phyloP scores from a whole-genome alignment of 805 yeast species.

The Candida boidinii region DNA sequence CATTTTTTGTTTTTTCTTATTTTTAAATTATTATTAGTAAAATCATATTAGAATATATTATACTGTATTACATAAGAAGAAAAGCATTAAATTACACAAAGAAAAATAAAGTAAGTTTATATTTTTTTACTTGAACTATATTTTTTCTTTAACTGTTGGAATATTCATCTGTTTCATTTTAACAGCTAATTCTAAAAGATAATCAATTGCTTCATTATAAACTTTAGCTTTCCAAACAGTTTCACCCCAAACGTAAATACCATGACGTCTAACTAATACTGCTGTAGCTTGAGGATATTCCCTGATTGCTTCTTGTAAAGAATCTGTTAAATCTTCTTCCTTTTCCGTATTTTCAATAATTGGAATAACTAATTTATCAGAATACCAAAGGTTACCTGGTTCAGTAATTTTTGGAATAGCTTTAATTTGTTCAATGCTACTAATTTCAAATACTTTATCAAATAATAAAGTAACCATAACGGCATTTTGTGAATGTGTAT shows the following conservation, averaged over 20 bases:
- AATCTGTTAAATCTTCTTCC: conserved; percentile 73
- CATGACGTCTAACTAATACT: conserved; percentile 86
- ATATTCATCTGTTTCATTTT: conserved; percentile 71
- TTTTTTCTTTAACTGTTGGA: conserved; percentile 30
- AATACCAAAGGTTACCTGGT: conserved; percentile 62
- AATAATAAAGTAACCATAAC: conserved; percentile 70
- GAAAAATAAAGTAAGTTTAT: conserved; percentile 4
- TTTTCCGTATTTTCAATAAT: conserved; percentile 86
- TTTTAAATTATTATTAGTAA: not conserved
- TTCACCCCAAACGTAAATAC: conserved; percentile 96
- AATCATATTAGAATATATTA: not conserved
- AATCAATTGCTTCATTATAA: conserved; percentile 88
- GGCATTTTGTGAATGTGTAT: conserved; percentile 87
- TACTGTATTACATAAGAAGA: not conserved
- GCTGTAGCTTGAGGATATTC: conserved; percentile 76
- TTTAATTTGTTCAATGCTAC: conserved; percentile 85
- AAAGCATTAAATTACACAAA: not conserved
- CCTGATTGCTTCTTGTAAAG: conserved; percentile 54
- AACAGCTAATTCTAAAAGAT: conserved; percentile 74
- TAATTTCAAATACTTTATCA: conserved; percentile 63
- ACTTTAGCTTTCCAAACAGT: conserved; percentile 88
- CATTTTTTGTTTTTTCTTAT: conserved; percentile 7
- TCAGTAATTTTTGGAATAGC: conserved; percentile 69
- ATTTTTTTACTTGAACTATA: too few relatives aligned
- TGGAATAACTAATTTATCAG: conserved; percentile 74